Percentiles rank a stretch among this genome's conserved stretches.
phyloP scores from a whole-genome alignment of 2,329 filamentous ascomycete species.

The Cladobotryum protrusum region DNA sequence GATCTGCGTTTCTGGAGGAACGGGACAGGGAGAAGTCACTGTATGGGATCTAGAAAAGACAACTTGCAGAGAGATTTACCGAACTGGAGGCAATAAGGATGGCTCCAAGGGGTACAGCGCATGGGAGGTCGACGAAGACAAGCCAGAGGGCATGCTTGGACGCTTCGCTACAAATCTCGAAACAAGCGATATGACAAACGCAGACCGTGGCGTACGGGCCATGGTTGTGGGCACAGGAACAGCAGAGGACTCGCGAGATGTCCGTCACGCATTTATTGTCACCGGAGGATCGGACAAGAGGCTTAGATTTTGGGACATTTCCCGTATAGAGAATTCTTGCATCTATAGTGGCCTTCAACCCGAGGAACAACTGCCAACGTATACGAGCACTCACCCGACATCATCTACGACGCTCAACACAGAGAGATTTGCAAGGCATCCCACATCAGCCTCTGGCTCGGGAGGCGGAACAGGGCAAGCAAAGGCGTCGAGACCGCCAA shows the following conservation, averaged over 20 bases:
- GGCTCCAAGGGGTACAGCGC: constrained; percentile 65
- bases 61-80: constrained; percentile 82
- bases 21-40: constrained; percentile 79
- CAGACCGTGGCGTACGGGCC: constrained; percentile 65
- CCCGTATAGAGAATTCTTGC: constrained; percentile 67
- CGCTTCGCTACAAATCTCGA: constrained; percentile 75
- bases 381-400: constrained; percentile 57
- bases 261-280: constrained; percentile 75
- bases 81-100: constrained; percentile 58
- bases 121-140: constrained; percentile 86
- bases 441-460: constrained; percentile 25
- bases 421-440: constrained; percentile 48
- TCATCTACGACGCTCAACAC: constrained; percentile 59
- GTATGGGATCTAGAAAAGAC: constrained; percentile 94
- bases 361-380: constrained; percentile 68
- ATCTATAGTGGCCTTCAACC: constrained; percentile 72
- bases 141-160: constrained; percentile 76
- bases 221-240: constrained; percentile 70
- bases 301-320: constrained; percentile 88
- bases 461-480: constrained; percentile 10
- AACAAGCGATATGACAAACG: constrained; percentile 45
- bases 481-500: constrained; percentile 45
- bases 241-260: constrained; percentile 60
- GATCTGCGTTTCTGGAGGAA: constrained; percentile 85
- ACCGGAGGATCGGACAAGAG: constrained; percentile 86